phyloP scores from a whole-genome alignment of 2,329 filamentous ascomycete species.

The Xylaria polymorpha region DNA sequence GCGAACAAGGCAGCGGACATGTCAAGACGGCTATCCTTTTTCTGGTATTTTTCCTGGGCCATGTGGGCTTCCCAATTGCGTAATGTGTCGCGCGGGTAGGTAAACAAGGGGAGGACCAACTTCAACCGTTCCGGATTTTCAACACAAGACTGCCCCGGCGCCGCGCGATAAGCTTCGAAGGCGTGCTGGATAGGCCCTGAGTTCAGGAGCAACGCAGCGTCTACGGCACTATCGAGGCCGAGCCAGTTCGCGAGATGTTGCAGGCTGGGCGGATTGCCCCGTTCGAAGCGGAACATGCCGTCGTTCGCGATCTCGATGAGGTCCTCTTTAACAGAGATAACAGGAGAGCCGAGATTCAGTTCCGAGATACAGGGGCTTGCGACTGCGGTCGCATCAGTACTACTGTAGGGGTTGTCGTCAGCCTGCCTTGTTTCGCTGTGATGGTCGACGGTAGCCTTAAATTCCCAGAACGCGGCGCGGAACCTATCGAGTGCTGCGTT shows the following conservation, averaged over 20 bases:
- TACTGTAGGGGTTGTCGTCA: background rate
- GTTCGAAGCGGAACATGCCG: slow-evolving; percentile 15
- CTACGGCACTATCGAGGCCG: background rate
- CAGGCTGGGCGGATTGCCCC: background rate
- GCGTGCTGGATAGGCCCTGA: background rate
- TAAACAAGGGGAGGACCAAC: slow-evolving; percentile 12
- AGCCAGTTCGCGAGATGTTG: background rate
- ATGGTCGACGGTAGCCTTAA: background rate
- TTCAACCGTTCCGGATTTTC: slow-evolving; percentile 8
- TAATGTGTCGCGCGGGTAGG: slow-evolving; percentile 18
- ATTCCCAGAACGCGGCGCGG: background rate
- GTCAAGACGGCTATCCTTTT: background rate
- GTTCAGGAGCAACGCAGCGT: background rate
- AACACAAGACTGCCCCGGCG: background rate
- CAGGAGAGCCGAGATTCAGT: background rate
- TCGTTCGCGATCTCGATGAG: background rate
- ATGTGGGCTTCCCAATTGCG: background rate
- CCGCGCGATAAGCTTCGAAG: background rate
- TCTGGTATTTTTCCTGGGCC: background rate
- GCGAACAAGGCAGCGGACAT: slow-evolving; percentile 30
- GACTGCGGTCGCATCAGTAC: background rate
- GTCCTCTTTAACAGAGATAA: background rate
- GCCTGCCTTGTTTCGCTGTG: background rate
- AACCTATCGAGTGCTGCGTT: background rate
- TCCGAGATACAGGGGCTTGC: background rate